Base-by-base conservation (phyloP, 371 early-diverging fungal genomes). In the Mucor saturninus region DNA sequence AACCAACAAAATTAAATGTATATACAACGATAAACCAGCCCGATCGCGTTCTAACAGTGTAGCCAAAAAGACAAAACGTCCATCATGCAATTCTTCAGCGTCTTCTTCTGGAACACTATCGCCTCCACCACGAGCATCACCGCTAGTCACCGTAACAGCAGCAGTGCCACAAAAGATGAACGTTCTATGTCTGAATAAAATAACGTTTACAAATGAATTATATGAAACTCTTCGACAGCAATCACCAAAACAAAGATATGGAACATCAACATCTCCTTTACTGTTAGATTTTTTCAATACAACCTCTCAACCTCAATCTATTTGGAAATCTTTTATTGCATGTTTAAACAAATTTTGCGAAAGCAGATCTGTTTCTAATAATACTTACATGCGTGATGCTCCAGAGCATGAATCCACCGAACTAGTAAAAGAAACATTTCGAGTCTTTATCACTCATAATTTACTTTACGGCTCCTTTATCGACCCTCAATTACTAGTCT, bases 201-300 rank as follows among this genome's bases (percentile, higher is more conserved):
- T 64, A 28, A 51, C 55, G 4, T 62, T 62, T 39, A 29, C 31
- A 43, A 67, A 67, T 28, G 48, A 62, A 37, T 29, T 54, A 52
- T 58, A 54, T 62, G 59, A 56, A 53, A 61, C 59, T 13, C 39
- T 67, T 32, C 31, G 32, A 42, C 46, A 52, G 14, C 48, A 32
- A 38, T 42, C 62, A 2, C 52, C 46, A 10, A 56, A 60, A 29
- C 54, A 39, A 38, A 37, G 48, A 4, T 62, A 64, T 59, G 61
- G 58, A 37, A 69, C 69, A 26, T 68, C 58, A n/a, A 29, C 68
- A 26, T 63, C 71, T 10, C 76, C 76, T 39, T 62, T 79, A n/a
- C 37, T 75, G 37, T 68, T 71, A 53, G 76, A 74, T 31, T 75
- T 74, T 42, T 76, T 68, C 62, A 67, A 74, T 49, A 31, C 65